Conservation (phyloP, 305 asterid genomes). For the Lippia alba region DNA sequence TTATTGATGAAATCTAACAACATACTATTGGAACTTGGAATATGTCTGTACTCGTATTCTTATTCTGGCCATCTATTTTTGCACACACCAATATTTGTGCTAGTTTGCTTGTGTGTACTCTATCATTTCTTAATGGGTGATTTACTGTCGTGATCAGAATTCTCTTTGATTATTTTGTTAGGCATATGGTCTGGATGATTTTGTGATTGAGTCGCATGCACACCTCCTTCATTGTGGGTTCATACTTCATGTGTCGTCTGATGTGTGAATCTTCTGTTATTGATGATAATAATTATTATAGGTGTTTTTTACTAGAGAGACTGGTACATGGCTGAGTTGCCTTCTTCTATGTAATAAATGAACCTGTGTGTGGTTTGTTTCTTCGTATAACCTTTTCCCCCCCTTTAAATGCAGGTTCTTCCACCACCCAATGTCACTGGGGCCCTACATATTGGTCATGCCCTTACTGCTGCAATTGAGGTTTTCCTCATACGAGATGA, state of each 20-base stretch:
- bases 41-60: background rate
- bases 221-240: background rate
- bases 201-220: background rate
- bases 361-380: constrained; percentile 16
- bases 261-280: constrained; percentile 10
- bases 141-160: background rate
- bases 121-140: background rate
- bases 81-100: background rate
- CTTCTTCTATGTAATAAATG: constrained; percentile 6
- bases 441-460: constrained; percentile 96
- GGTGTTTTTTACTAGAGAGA: constrained; percentile 13
- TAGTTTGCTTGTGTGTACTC: background rate
- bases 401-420: constrained; percentile 58
- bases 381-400: constrained; percentile 22
- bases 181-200: background rate
- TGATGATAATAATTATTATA: background rate
- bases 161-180: background rate
- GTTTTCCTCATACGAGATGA: constrained; percentile 42
- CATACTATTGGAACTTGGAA: background rate
- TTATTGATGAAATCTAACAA: background rate
- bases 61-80: background rate
- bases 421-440: constrained; percentile 99
- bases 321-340: constrained; percentile 12
- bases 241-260: background rate
- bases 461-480: constrained; percentile 95